A percentile compares a stretch with the other conserved stretches of the same genome.
Evolutionary conservation across 305 asterid species (phyloP).

Genomic region (Solanum aculeatissimum): DNA sequence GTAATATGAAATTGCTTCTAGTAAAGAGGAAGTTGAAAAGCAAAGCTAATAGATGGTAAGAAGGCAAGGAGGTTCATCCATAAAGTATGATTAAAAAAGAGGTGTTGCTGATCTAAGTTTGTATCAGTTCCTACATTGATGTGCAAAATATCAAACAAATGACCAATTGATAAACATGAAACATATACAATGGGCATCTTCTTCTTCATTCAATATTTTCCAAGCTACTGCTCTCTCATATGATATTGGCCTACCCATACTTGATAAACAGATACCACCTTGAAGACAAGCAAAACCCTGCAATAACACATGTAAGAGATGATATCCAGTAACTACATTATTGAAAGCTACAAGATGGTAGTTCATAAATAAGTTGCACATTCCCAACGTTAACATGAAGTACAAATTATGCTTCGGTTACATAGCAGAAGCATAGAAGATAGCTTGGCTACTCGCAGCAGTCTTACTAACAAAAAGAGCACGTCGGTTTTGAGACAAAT

Average conservation of each 20-base stretch:
- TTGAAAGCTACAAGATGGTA: neutral
- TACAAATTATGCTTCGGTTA: neutral
- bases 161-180: conserved; percentile 89
- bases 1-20: neutral
- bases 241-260: conserved; percentile 80
- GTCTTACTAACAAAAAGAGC: neutral
- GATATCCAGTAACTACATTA: neutral
- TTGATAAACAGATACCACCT: conserved; percentile 82
- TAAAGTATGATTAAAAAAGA: neutral
- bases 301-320: neutral
- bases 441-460: neutral
- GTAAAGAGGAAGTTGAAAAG: neutral
- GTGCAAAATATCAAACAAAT: conserved; percentile 39
- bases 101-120: neutral
- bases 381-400: neutral
- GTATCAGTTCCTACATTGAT: neutral
- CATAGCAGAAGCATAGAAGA: neutral
- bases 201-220: conserved; percentile 87
- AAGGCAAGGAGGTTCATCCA: neutral
- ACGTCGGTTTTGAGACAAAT: neutral
- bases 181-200: conserved; percentile 79
- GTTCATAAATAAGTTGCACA: neutral
- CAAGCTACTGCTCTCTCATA: conserved; percentile 89
- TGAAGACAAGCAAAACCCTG: conserved; percentile 79
- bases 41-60: neutral